Evolutionary conservation across 2,329 filamentous ascomycete genomes (phyloP).

Genomic region (Ophiostoma triangulosporum): DNA sequence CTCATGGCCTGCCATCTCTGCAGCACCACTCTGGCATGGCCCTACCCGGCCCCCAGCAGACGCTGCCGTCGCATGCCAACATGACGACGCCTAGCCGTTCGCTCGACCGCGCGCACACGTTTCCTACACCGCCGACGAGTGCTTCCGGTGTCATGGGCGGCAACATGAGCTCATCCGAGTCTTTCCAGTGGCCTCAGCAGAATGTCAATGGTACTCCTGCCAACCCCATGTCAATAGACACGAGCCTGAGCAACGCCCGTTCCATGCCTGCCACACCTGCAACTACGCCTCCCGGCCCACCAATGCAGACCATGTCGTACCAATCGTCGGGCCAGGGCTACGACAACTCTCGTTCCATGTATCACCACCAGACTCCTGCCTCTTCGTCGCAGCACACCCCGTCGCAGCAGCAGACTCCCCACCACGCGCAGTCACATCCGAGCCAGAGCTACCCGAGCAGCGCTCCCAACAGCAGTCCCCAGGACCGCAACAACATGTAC

Average conservation of each 20-base stretch:
- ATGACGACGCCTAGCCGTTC: constrained; percentile 46
- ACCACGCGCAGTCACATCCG: constrained; percentile 32
- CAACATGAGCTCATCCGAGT: constrained; percentile 59
- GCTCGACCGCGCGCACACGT: constrained; percentile 77
- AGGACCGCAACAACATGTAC: constrained; percentile 48
- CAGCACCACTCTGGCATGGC: constrained; percentile 48
- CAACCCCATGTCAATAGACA: constrained; percentile 71
- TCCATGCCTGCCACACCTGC: constrained; percentile 87
- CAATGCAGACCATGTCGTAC: constrained; percentile 70
- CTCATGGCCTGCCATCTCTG: constrained; percentile 48
- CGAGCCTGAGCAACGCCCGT: constrained; percentile 60
- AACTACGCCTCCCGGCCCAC: constrained; percentile 70
- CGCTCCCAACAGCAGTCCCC: constrained; percentile 43
- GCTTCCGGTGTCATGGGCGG: constrained; percentile 68
- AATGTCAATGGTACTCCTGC: constrained; percentile 48
- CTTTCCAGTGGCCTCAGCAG: constrained; percentile 62
- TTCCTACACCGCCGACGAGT: constrained; percentile 85
- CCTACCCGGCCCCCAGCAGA: constrained; percentile 41
- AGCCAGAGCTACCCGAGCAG: constrained; percentile 49
- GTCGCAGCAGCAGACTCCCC: constrained; percentile 47
- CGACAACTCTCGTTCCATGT: constrained; percentile 62
- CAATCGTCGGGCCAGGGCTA: constrained; percentile 55
- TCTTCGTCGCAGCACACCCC: constrained; percentile 55
- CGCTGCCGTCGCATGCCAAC: constrained; percentile 52
- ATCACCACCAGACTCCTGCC: constrained; percentile 54